These are phyloP conservation scores for Sanghuangporus baumii DNA, from an alignment of 1,284 basidiomycete species.

Conservation along the genomic window DNA sequence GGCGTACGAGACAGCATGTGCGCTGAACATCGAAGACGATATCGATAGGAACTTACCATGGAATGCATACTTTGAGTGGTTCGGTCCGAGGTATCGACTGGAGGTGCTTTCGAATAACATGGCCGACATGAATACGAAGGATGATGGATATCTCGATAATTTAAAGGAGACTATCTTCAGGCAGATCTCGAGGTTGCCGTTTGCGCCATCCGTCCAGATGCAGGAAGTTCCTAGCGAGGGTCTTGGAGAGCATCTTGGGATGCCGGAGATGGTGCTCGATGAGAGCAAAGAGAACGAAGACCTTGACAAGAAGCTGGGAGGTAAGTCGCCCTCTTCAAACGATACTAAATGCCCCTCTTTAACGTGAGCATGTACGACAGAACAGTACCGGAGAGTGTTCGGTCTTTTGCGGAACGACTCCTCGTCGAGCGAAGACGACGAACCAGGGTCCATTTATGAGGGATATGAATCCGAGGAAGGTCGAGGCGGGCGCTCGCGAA, in stretches of 20 bases:
- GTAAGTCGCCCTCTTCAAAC: slow-evolving; percentile 38
- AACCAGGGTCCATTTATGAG: slow-evolving; percentile 26
- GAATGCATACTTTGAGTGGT: slow-evolving; percentile 98
- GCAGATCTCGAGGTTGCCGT: slow-evolving; percentile 71
- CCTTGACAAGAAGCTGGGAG: slow-evolving; percentile 62
- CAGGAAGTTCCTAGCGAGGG: slow-evolving; percentile 75
- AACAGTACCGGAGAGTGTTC: slow-evolving; percentile 61
- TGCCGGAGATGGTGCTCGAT: slow-evolving; percentile 34
- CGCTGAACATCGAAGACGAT: slow-evolving; percentile 74
- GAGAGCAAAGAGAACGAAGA: slow-evolving; percentile 45
- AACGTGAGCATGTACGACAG: slow-evolving; percentile 30
- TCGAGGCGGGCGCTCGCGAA: slow-evolving; percentile 35
- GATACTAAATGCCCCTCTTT: background rate
- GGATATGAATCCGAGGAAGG: slow-evolving; percentile 41
- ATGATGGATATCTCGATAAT: slow-evolving; percentile 68
- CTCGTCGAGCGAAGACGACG: slow-evolving; percentile 14
- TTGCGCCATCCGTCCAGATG: slow-evolving; percentile 85
- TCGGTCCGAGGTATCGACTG: slow-evolving; percentile 91
- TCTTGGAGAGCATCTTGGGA: slow-evolving; percentile 58
- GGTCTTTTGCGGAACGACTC: slow-evolving; percentile 48
- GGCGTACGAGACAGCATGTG: slow-evolving; percentile 96
- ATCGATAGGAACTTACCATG: slow-evolving; percentile 86
- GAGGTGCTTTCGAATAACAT: slow-evolving; percentile 91
- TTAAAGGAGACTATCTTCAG: slow-evolving; percentile 76
- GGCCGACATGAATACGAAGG: slow-evolving; percentile 87